A percentile compares a stretch with the other conserved stretches of the same genome.
phyloP scores from a whole-genome alignment of 1,284 basidiomycete genomes.

The Melampsora americana region DNA sequence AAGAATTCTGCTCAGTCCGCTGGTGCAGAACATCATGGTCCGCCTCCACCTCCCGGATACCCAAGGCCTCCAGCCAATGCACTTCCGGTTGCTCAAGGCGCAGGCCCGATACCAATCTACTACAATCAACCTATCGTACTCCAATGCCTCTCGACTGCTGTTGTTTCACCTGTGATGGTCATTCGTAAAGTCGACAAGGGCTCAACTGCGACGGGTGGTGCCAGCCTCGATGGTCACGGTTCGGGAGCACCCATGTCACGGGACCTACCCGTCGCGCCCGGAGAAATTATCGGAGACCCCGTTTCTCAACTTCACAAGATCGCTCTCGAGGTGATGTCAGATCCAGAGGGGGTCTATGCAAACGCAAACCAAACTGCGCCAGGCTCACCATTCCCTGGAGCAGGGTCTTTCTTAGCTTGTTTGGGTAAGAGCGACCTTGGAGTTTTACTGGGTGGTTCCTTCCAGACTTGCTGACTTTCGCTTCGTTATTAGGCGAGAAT shows the following conservation, averaged over 20 bases:
- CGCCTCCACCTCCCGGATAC: constrained; percentile 64
- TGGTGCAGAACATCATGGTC: constrained; percentile 53
- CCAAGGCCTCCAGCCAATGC: constrained; percentile 85
- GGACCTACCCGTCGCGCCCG: constrained; percentile 56
- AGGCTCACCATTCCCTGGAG: constrained; percentile 18
- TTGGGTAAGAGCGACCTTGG: constrained; percentile 46
- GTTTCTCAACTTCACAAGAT: constrained; percentile 83
- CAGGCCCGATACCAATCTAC: constrained; percentile 70
- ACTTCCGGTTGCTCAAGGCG: constrained; percentile 68
- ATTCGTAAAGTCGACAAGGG: constrained; percentile 89
- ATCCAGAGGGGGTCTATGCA: constrained; percentile 7
- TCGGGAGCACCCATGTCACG: not conserved
- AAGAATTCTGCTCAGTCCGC: constrained; percentile 70
- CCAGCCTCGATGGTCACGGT: constrained; percentile 63
- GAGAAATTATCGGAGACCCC: constrained; percentile 85
- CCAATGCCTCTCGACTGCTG: constrained; percentile 88
- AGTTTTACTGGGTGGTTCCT: not conserved
- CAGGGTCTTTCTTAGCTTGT: constrained; percentile 45
- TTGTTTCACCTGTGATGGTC: constrained; percentile 85
- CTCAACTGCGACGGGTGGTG: constrained; percentile 82
- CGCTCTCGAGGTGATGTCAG: constrained; percentile 3
- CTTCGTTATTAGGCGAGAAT: not conserved
- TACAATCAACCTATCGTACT: constrained; percentile 95
- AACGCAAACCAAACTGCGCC: constrained; percentile 23
- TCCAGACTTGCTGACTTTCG: not conserved